Conservation (phyloP, 495 filamentous ascomycete genomes). For the Margaritispora aquatica region DNA sequence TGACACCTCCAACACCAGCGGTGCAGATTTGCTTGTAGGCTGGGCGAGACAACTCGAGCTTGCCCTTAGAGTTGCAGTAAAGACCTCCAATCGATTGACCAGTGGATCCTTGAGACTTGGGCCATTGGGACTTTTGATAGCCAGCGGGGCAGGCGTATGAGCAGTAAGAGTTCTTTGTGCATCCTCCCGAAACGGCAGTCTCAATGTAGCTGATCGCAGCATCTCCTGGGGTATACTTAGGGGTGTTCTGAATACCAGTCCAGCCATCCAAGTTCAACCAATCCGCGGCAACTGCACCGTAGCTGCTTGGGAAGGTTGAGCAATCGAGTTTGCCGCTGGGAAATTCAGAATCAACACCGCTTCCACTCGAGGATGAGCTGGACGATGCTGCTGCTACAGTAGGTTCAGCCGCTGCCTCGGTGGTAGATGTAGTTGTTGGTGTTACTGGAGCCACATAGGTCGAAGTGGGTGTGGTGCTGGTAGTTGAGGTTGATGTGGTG, state of each 20-base stretch:
- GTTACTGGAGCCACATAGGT: slow-evolving; percentile 20
- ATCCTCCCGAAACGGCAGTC: slow-evolving; percentile 59
- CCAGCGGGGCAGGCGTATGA: slow-evolving; percentile 91
- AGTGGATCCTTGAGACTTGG: slow-evolving; percentile 66
- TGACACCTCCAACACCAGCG: slow-evolving; percentile 60
- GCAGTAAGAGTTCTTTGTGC: slow-evolving; percentile 64
- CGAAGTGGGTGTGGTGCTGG: slow-evolving; percentile 13
- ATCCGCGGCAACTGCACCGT: slow-evolving; percentile 67
- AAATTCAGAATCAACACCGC: slow-evolving; percentile 62
- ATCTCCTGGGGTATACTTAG: slow-evolving; percentile 29
- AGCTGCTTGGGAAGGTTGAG: slow-evolving; percentile 67
- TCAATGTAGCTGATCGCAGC: slow-evolving; percentile 44
- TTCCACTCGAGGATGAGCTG: slow-evolving; percentile 6
- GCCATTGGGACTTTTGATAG: slow-evolving; percentile 94
- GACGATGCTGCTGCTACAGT: background rate
- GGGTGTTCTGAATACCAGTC: slow-evolving; percentile 67
- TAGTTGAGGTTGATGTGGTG: no score
- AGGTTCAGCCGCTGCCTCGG: slow-evolving; percentile 1
- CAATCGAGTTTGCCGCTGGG: slow-evolving; percentile 71
- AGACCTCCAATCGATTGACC: slow-evolving; percentile 88
- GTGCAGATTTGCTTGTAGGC: slow-evolving; percentile 68
- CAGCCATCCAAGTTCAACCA: slow-evolving; percentile 70
- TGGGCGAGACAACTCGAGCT: slow-evolving; percentile 70
- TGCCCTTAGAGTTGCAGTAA: slow-evolving; percentile 66
- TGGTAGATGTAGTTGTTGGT: slow-evolving; percentile 3